A percentile compares a stretch with the other conserved stretches of the same genome.
Evolutionary conservation across 202 grass and related monocot genomes (phyloP).

Genomic region (Schoenoplectus tabernaemontani): DNA sequence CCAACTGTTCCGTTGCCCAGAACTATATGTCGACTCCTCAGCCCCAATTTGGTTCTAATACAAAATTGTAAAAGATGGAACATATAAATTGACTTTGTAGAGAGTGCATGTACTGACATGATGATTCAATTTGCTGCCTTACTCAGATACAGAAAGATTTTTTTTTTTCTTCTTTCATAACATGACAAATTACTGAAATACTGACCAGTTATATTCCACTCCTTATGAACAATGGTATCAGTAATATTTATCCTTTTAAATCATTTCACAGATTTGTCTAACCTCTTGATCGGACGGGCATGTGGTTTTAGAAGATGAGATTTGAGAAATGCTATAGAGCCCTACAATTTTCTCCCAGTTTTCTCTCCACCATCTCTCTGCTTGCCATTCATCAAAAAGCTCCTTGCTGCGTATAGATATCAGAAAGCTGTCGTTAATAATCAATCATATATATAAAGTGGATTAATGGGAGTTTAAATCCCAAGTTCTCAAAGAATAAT

Average conservation of each 20-base stretch:
- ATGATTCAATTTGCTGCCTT: not conserved
- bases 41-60: constrained; percentile 8
- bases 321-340: constrained; percentile 63
- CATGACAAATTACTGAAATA: not conserved
- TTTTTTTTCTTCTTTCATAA: not conserved
- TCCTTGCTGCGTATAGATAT: constrained; percentile 25
- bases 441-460: not conserved
- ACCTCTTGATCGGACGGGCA: constrained; percentile 9
- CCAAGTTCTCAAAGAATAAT: not conserved
- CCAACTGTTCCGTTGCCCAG: not conserved
- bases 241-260: not conserved
- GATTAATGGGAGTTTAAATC: not conserved
- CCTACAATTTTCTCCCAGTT: constrained; percentile 55
- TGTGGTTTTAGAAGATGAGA: not conserved
- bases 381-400: constrained; percentile 35
- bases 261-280: not conserved
- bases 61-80: not conserved
- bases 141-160: not conserved
- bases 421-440: not conserved
- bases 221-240: not conserved
- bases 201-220: not conserved
- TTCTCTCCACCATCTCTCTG: constrained; percentile 60
- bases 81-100: not conserved
- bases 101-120: not conserved
- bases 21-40: not conserved